These are phyloP conservation scores for Neopestalotiopsis sp. DNA, from an alignment of 2,329 filamentous ascomycete genomes.

Conservation along the genomic window DNA sequence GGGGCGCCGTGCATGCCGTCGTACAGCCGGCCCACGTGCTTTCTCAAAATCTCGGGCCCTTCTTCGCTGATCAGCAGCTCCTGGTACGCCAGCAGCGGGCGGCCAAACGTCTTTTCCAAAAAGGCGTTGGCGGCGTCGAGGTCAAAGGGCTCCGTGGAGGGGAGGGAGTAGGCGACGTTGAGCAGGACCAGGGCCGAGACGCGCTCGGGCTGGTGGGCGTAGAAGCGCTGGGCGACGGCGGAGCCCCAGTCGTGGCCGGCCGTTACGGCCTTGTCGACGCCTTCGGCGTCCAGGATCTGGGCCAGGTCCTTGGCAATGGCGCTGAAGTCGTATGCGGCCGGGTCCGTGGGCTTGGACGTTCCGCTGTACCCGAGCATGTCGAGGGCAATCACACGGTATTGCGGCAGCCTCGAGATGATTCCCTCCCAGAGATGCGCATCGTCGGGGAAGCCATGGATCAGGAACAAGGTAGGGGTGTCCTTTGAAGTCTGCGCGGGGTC, in stretches of 20 bases:
- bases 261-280: constrained; percentile 41
- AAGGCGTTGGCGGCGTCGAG: constrained; percentile 40
- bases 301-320: constrained; percentile 42
- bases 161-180: constrained; percentile 47
- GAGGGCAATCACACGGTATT: constrained; percentile 41
- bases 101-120: constrained; percentile 41
- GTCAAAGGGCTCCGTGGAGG: constrained; percentile 38
- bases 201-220: constrained; percentile 45
- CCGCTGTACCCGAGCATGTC: constrained; percentile 45
- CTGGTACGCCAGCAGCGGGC: constrained; percentile 49
- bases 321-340: constrained; percentile 41
- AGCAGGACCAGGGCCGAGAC: constrained; percentile 48
- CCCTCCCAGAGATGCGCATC: constrained; percentile 49
- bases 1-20: constrained; percentile 38
- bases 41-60: constrained; percentile 41
- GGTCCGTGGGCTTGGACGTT: constrained; percentile 46
- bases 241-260: constrained; percentile 59
- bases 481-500: constrained; percentile 25
- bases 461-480: constrained; percentile 40
- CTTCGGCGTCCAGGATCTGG: constrained; percentile 47
- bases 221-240: constrained; percentile 44
- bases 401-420: constrained; percentile 33
- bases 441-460: constrained; percentile 58
- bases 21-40: constrained; percentile 45
- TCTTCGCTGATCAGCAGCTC: constrained; percentile 48